Evolutionary conservation across 352 stramenopile species (phyloP), one percentile per base, ranked within the genome.

Genomic region (Vaucheria bursata): DNA sequence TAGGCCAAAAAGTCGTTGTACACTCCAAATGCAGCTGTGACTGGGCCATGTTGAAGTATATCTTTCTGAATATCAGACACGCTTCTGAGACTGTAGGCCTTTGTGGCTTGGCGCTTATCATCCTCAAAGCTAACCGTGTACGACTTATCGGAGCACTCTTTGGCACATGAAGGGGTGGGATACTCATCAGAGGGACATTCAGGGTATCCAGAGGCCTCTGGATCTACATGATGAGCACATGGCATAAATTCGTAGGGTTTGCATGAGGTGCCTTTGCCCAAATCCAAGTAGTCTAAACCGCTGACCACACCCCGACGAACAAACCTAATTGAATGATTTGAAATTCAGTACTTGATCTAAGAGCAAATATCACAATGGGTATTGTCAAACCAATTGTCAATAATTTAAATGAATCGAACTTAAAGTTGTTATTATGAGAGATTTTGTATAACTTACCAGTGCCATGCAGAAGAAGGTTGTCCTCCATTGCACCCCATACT

Each of bases 1-100:
- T 89, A 89, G 8, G 85, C 82, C 64, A 88, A 74, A 73, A 89
- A 89, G 76, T 88, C 85, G 35, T 85, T 75, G 72, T 88, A 88
- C 0, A 89, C 86, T 31, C 69, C 82, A 68, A 89, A 87, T 8
- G 84, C 82, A 0, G 80, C 86, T 6, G 81, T 80, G 3, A 88
- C 73, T 5, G 80, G 69, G 1, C 81, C 81, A 12, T 83, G 71
- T 40, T 86, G 65, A 66, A 87, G 84, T 35, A 89, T 83, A 65
- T 87, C 80, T 59, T 78, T 74, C 79, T 86, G 77, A 37, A 88
- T 89, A 38, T 87, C 71, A 37, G 86, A 40, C 33, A 86, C 68
- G 18, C 68, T 40, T 59, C 74, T 71, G 7, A 87, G 52, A 7
- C 52, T 72, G 65, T 87, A 89, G 8, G 74, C 80, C 59, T 73